Evolutionary conservation across 495 filamentous ascomycete species (phyloP), one percentile per base, ranked within the genome.

Genomic region (Trichodelitschia bisporula): DNA sequence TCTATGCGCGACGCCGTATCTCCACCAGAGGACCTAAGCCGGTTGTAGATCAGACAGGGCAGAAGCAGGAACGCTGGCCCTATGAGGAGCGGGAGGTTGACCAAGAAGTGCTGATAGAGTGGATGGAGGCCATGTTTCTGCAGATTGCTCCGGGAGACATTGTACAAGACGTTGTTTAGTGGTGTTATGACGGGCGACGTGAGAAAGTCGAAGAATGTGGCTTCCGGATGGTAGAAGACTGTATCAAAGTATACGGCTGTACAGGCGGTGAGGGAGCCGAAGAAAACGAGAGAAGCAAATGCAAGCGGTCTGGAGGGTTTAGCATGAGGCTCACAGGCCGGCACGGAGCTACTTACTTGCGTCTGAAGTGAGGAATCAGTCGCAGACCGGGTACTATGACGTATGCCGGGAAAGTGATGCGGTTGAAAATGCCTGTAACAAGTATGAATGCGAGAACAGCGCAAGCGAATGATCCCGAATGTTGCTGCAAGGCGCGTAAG

Each of bases 331-430:
- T 10, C 2, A 23, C 9, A 15, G 11, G 13, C 16, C 20, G n/a
- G n/a, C n/a, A n/a, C n/a, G n/a, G n/a, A n/a, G n/a, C 9, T 13
- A 54, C 66, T 42, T 50, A 86, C 82, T 69, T 80, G 47, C 68
- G 67, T 49, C 61, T 46, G 45, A 90, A 84, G 61, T 89, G 74
- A 19, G 79, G 79, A 40, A 92, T 48, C 30, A 93, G 60, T 42
- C 71, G 68, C 40, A 90, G 55, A 8, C 67, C 70, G 13, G 89
- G 82, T 34, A 91, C 55, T 16, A 90, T 38, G 30, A 93, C 48
- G 37, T 83, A 97, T 10, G 83, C 84, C 31, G 84, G 86, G 45
- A 93, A 95, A 3, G 86, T 97, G 46, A 95, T 89, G 23, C 86
- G 66, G 48, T 92, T 97, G 54, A 95, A 97, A 34, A 77, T 57